Conservation (phyloP, 2,329 filamentous ascomycete species). For the Pestalotiopsis sp. region DNA sequence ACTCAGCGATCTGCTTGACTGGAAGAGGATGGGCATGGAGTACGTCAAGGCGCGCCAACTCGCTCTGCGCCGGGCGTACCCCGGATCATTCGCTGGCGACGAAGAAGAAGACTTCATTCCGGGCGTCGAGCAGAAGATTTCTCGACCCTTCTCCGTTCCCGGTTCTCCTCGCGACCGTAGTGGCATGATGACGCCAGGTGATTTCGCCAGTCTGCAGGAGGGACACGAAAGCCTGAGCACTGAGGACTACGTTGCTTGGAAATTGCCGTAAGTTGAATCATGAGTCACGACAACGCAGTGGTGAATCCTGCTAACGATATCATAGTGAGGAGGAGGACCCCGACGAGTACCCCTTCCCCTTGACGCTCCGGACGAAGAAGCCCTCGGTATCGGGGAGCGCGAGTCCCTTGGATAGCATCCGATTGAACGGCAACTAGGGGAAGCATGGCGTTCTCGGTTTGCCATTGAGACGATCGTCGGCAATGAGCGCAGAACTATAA, state of each 20-base stretch:
- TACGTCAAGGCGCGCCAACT: slow-evolving; percentile 97
- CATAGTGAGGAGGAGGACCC: slow-evolving; percentile 88
- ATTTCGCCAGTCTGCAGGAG: slow-evolving; percentile 96
- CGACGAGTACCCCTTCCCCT: slow-evolving; percentile 66
- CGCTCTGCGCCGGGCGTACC: slow-evolving; percentile 89
- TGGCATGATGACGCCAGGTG: slow-evolving; percentile 98
- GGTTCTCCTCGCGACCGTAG: slow-evolving; percentile 88
- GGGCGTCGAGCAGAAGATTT: slow-evolving; percentile 92
- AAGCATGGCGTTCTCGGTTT: background rate
- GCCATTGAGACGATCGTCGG: background rate
- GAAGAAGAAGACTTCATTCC: slow-evolving; percentile 90
- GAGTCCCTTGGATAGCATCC: slow-evolving; percentile 44
- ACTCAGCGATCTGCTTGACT: slow-evolving; percentile 91
- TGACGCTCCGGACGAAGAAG: slow-evolving; percentile 59
- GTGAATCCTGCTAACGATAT: slow-evolving; percentile 6
- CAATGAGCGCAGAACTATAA: background rate
- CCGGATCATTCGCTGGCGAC: slow-evolving; percentile 78
- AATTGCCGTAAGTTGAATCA: slow-evolving; percentile 78
- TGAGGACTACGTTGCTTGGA: slow-evolving; percentile 98
- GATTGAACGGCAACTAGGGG: slow-evolving; percentile 42
- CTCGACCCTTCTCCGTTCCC: slow-evolving; percentile 88
- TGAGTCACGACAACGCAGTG: background rate
- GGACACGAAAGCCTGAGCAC: slow-evolving; percentile 90
- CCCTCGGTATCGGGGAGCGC: slow-evolving; percentile 32
- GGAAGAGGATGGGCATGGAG: slow-evolving; percentile 99